These are phyloP conservation scores for Suillus americanus DNA, from an alignment of 768 basidiomycete genomes.

Conservation along the genomic window DNA sequence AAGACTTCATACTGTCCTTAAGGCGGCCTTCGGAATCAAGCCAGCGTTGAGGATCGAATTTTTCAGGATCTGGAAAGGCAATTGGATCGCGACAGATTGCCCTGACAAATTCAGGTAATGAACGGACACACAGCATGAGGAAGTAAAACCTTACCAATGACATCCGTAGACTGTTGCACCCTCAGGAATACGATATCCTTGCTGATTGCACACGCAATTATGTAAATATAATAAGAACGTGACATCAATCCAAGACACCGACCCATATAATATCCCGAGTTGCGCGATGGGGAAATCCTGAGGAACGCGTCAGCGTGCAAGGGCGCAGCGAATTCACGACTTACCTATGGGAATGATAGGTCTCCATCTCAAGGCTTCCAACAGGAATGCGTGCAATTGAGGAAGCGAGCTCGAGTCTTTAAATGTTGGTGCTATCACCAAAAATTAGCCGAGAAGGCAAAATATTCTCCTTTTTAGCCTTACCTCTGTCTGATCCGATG, in stretches of 20 bases:
- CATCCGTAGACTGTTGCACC: slow-evolving; percentile 22
- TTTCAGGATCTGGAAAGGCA: slow-evolving; percentile 53
- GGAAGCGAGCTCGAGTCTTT: slow-evolving; percentile 27
- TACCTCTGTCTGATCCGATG: slow-evolving; percentile 34
- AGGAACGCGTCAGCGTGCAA: slow-evolving; percentile 21
- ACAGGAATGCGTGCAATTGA: slow-evolving; percentile 30
- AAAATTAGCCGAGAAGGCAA: neutral
- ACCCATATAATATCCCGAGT: slow-evolving; percentile 58
- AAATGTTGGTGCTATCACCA: slow-evolving; percentile 31
- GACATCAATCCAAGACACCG: neutral
- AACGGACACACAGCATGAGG: neutral
- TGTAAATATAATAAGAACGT: neutral
- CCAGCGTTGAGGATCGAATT: slow-evolving; percentile 55
- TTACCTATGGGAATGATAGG: slow-evolving; percentile 24
- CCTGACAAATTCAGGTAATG: slow-evolving; percentile 21
- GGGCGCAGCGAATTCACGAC: neutral
- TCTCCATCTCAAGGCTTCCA: slow-evolving; percentile 34
- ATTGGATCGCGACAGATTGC: slow-evolving; percentile 51
- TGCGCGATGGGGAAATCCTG: slow-evolving; percentile 58
- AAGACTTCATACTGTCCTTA: slow-evolving; percentile 45
- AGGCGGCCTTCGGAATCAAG: slow-evolving; percentile 38
- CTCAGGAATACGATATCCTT: slow-evolving; percentile 23
- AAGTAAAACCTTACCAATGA: slow-evolving; percentile 13
- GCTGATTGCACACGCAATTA: slow-evolving; percentile 13
- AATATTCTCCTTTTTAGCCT: neutral